Base-by-base conservation (phyloP, 805 yeast species). In the Starmera quercuum region DNA sequence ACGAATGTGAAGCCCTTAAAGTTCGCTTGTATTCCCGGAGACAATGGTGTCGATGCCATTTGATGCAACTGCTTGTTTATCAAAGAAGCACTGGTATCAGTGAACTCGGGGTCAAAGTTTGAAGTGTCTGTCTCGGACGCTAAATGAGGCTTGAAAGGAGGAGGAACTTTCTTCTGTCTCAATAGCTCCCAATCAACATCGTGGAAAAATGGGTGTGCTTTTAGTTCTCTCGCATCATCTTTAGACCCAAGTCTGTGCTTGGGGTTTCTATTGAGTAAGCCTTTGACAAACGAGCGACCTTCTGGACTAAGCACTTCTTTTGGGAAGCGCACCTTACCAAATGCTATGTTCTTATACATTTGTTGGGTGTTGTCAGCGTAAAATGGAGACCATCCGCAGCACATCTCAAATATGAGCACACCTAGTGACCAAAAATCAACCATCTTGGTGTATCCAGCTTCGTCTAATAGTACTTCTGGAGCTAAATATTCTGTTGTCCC, bases 321-420 rank as follows among this genome's bases (percentile, higher is more conserved):
- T 32, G 98, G 98, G 60, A 92, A 92, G 52, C 95, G 73, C 29
- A 92, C 97, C 59, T 90, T 92, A 42, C 98, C 98, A 61, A 87
- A 92, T 5, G 97, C 98, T 64, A 92, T 92, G 62, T 92, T 92
- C 64, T 90, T 92, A 64, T 92, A 92, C 98, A 92, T 92, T 60
- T 92, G 96, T 64, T 92, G 97, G 32, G 95, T 87, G 58, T 86
- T 90, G 42, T 90, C 97, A 19, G 97, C 98, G 53, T 86, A 92
- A 59, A 92, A 92, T 35, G 98, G 98, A 5, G 95, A 83, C 98
- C 97, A 92, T 33, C 98, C 98, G 64, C 97, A 92, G 60, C 97
- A 88, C 98, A 92, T 92, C 64, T 92, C 98, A 60, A 92, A 92
- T 30, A 92, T 87, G 38, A 92, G 66, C 18, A 92, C 98, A 39